Conservation (phyloP, 2,329 filamentous ascomycete genomes). For the Pseudonectria buxi region DNA sequence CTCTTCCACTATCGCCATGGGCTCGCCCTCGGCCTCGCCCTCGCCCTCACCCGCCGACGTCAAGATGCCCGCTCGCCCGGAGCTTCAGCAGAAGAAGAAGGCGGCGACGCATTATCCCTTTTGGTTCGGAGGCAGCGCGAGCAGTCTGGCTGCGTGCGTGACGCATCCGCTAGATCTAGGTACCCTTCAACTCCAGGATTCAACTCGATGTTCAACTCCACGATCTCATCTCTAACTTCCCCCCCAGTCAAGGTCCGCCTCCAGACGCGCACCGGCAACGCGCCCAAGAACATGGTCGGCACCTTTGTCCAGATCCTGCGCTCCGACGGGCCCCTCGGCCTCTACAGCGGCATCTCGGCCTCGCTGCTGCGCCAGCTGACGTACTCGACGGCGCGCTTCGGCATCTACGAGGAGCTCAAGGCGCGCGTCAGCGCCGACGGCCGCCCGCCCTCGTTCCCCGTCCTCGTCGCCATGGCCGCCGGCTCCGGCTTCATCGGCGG, state of each 20-base stretch:
- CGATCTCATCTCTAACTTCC: slow-evolving; percentile 16
- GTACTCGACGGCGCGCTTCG: slow-evolving; percentile 94
- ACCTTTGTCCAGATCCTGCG: slow-evolving; percentile 79
- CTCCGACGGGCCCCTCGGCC: slow-evolving; percentile 66
- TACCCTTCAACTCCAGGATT: slow-evolving; percentile 40
- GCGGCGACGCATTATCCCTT: slow-evolving; percentile 60
- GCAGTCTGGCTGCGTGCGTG: slow-evolving; percentile 82
- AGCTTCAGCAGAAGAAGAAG: slow-evolving; percentile 32
- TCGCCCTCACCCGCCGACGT: background rate
- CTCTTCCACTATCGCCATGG: too few relatives aligned
- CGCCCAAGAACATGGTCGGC: slow-evolving; percentile 72
- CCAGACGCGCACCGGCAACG: slow-evolving; percentile 73
- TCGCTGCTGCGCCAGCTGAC: slow-evolving; percentile 90
- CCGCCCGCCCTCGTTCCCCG: slow-evolving; percentile 57
- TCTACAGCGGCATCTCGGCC: slow-evolving; percentile 89
- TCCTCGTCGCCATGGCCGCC: slow-evolving; percentile 77
- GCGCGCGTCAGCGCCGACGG: slow-evolving; percentile 42
- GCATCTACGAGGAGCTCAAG: slow-evolving; percentile 93
- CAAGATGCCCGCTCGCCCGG: slow-evolving; percentile 12
- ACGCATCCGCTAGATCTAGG: slow-evolving; percentile 91
- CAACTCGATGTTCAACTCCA: too few relatives aligned
- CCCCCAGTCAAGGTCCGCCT: slow-evolving; percentile 65
- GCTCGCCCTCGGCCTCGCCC: too few relatives aligned
- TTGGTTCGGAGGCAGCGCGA: slow-evolving; percentile 96
- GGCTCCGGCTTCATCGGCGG: slow-evolving; percentile 83